Evolutionary conservation across 1,139 yeast species (phyloP).

Genomic region (Spathaspora sp.): DNA sequence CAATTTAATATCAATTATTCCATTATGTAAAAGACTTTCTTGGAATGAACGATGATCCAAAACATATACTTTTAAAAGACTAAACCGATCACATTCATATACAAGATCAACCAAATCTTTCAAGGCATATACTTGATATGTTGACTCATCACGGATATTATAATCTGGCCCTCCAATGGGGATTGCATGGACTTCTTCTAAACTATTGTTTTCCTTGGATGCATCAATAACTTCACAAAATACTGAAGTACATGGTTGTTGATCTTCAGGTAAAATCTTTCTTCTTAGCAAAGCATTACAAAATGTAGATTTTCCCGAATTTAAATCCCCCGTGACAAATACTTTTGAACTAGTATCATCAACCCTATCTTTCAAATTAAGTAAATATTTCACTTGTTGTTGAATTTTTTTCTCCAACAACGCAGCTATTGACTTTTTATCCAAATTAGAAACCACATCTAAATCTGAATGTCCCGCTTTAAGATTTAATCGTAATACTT

Average conservation of each 20-base stretch:
- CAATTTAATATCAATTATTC: constrained; percentile 86
- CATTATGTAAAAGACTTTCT: constrained; percentile 78
- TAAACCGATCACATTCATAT: constrained; percentile 67
- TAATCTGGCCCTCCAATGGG: constrained; percentile 55
- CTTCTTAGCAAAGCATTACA: constrained; percentile 87
- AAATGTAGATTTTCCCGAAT: constrained; percentile 94
- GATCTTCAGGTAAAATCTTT: constrained; percentile 87
- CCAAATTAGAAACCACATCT: constrained; percentile 53
- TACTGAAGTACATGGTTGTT: constrained; percentile 96
- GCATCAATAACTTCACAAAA: constrained; percentile 94
- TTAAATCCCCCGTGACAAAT: constrained; percentile 93
- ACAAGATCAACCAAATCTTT: constrained; percentile 68
- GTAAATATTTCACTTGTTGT: constrained; percentile 65
- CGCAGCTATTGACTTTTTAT: constrained; percentile 63
- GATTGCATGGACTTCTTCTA: constrained; percentile 96
- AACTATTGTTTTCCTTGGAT: constrained; percentile 59
- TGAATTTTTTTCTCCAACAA: constrained; percentile 63
- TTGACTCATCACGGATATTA: constrained; percentile 58
- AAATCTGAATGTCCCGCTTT: constrained; percentile 51
- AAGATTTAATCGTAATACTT: constrained; percentile 62
- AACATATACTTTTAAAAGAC: constrained; percentile 77
- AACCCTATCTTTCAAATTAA: constrained; percentile 76
- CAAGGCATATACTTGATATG: constrained; percentile 59
- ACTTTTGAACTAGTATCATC: constrained; percentile 94
- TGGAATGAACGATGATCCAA: constrained; percentile 70